These are phyloP conservation scores for Thinopyrum elongatum DNA, from an alignment of 176 grass and related monocot species.

Conservation along the genomic window DNA sequence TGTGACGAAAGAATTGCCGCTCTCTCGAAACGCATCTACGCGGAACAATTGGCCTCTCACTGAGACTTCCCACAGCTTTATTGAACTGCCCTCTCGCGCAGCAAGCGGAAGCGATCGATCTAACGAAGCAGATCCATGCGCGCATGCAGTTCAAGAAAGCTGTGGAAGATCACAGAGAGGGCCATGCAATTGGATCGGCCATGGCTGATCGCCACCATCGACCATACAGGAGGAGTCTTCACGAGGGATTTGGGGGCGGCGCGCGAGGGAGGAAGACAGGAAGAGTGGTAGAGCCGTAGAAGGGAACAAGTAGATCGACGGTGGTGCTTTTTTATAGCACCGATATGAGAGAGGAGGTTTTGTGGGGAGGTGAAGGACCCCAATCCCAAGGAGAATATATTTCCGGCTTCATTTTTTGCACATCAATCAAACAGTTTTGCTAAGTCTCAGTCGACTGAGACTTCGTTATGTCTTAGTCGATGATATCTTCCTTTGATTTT, in stretches of 20 bases:
- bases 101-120: background rate
- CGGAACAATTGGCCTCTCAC: conserved; percentile 42
- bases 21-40: background rate
- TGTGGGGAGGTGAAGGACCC: conserved; percentile 38
- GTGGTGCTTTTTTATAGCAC: background rate
- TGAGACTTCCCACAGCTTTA: conserved; percentile 96
- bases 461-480: too few species aligned
- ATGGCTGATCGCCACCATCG: background rate
- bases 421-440: too few species aligned
- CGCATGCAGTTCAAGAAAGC: conserved; percentile 98
- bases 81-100: conserved; percentile 59
- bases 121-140: background rate
- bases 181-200: conserved; percentile 26
- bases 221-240: background rate
- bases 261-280: background rate
- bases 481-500: too few species aligned
- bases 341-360: background rate
- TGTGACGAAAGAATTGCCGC: background rate
- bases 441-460: too few species aligned
- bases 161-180: conserved; percentile 98
- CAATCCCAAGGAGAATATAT: conserved; percentile 70
- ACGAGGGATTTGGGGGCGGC: background rate
- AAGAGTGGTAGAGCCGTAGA: background rate
- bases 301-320: background rate
- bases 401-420: too few species aligned